These are phyloP conservation scores for Mycena indigotica DNA, from an alignment of 768 basidiomycete species.

Conservation along the genomic window DNA sequence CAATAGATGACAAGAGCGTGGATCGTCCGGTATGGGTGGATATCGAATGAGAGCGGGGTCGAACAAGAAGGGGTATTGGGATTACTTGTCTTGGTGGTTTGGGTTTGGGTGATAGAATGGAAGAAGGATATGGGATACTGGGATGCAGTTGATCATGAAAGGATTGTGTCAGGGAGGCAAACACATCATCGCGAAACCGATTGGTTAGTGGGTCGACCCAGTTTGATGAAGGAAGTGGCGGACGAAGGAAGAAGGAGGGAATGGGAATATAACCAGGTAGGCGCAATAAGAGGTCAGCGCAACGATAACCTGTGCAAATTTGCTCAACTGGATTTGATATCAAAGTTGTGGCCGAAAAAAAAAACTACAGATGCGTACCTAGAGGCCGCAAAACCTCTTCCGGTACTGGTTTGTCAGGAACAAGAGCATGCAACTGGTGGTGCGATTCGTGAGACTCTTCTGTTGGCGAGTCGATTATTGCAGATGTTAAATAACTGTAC, in stretches of 20 bases:
- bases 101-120: conserved; percentile 11
- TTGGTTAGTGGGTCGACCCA: conserved; percentile 62
- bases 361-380: background rate
- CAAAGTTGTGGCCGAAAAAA: background rate
- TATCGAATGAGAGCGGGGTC: conserved; percentile 50
- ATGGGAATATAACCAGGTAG: conserved; percentile 78
- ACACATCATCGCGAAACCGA: conserved; percentile 48
- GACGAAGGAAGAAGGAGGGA: conserved; percentile 62
- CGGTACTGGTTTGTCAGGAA: conserved; percentile 59
- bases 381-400: conserved; percentile 53
- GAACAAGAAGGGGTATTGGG: conserved; percentile 70
- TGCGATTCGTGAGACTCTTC: conserved; percentile 9
- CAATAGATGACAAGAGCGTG: conserved; percentile 56
- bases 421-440: conserved; percentile 30
- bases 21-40: conserved; percentile 59
- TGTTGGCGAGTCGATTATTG: conserved; percentile 44
- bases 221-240: conserved; percentile 57
- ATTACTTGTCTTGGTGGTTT: conserved; percentile 43
- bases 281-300: conserved; percentile 69
- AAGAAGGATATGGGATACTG: conserved; percentile 39
- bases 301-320: conserved; percentile 64
- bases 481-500: conserved; percentile 72
- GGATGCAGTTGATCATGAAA: conserved; percentile 39
- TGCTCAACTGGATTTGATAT: conserved; percentile 52
- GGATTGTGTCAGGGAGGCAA: conserved; percentile 41